Conservation (phyloP, 129 eudicot species). For the Tagetes patula region DNA sequence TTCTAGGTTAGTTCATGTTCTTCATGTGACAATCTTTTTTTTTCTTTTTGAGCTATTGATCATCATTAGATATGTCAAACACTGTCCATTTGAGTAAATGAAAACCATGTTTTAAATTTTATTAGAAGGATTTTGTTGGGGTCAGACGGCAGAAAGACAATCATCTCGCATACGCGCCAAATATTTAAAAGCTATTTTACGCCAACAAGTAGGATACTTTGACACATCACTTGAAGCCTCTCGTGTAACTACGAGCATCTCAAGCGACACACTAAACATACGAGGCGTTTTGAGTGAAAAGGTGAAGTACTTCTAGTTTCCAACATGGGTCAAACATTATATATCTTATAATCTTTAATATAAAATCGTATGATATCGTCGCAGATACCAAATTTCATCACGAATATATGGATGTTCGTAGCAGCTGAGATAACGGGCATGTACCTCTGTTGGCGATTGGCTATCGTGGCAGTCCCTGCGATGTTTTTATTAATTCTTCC, state of each 20-base stretch:
- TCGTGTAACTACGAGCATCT: conserved; percentile 43
- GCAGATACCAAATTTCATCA: conserved; percentile 49
- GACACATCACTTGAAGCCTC: conserved; percentile 43
- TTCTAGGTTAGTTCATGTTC: conserved; percentile 40
- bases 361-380: not conserved
- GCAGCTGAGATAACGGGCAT: conserved; percentile 36
- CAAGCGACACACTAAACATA: conserved; percentile 40
- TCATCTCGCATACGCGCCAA: conserved; percentile 42
- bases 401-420: conserved; percentile 33
- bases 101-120: not conserved
- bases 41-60: not conserved
- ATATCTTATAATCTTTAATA: not conserved
- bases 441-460: conserved; percentile 49
- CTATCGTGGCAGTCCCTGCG: conserved; percentile 41
- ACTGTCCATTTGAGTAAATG: not conserved
- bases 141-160: conserved; percentile 58
- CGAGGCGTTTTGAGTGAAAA: conserved; percentile 54
- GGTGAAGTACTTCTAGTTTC: conserved; percentile 26
- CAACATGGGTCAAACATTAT: not conserved
- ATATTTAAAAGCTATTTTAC: conserved; percentile 47
- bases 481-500: conserved; percentile 37
- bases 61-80: not conserved
- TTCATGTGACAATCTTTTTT: conserved; percentile 3
- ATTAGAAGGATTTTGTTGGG: conserved; percentile 58
- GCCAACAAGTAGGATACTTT: conserved; percentile 58